Conservation (phyloP, 257 asterid genomes). For the Capsicum baccatum region DNA sequence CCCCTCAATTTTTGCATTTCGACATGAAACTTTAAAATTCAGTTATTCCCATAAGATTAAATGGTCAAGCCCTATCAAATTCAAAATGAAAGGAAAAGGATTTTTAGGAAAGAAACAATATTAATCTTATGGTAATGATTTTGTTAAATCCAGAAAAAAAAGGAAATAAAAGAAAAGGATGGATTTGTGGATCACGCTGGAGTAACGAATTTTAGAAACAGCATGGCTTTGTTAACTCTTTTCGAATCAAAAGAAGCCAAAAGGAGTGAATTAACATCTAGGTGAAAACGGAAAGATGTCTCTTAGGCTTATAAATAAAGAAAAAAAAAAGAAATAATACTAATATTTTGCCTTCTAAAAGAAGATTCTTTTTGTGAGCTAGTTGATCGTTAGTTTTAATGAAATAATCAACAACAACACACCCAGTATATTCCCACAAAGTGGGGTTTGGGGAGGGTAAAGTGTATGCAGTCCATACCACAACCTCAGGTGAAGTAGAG, state of each 20-base stretch:
- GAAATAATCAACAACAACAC: too few relatives aligned
- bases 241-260: background rate
- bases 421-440: too few relatives aligned
- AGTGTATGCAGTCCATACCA: too few relatives aligned
- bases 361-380: background rate
- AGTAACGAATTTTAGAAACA: background rate
- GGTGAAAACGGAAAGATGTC: background rate
- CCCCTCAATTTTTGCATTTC: background rate
- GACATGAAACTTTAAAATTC: background rate
- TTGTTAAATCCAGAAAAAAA: background rate
- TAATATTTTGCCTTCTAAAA: background rate
- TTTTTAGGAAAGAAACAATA: background rate
- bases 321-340: background rate
- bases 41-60: background rate
- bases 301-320: background rate
- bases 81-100: background rate
- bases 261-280: background rate
- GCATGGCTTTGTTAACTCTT: background rate
- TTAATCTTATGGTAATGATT: background rate
- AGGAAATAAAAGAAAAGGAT: background rate
- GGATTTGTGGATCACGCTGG: background rate
- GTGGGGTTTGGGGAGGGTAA: too few relatives aligned
- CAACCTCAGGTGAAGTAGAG: too few relatives aligned
- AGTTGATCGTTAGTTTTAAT: background rate
- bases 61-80: background rate